Evolutionary conservation across 768 basidiomycete species (phyloP), one percentile per base, ranked within the genome.

Genomic region (Lactifluus pinguis): DNA sequence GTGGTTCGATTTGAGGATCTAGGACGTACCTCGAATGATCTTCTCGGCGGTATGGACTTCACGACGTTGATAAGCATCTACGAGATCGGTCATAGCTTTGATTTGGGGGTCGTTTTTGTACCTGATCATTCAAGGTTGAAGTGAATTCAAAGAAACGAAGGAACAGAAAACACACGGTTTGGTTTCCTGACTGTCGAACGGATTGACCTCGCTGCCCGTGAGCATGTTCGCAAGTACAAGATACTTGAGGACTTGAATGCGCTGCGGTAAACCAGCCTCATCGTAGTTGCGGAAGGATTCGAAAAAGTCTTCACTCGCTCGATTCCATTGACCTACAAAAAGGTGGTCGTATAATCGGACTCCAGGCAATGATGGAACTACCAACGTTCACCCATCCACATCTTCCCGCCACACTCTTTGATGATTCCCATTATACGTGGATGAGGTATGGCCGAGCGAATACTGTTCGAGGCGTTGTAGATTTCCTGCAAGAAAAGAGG

Each of bases 331-430:
- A 59, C 90, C 92, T 94, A 69, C 10, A 21, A 50, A 50, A 14
- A 52, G 13, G 59, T 59, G n/a, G 65, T 49, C 30, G 21, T 30
- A 41, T 13, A 57, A 34, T 34, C 45, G 14, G 30, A 56, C 50
- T 32, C 41, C 10, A 25, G 25, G 49, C 17, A 17, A 53, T 14
- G 48, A 47, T 42, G 32, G 15, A 19, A 53, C 15, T 50, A 17
- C 85, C 69, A 72, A 88, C 95, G 89, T 79, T 98, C 97, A 60
- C 92, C 93, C 97, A 99, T 98, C 95, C 97, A 98, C 97, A 99
- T 99, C 76, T 99, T 99, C 2, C 97, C 97, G 15, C 97, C 97
- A 66, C 95, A 98, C 73, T 99, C 97, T 70, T 95, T 92, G 75
- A 99, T 98, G 54, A 98, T 92, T 47, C 95, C 97, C 89, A 98